A percentile compares a stretch with the other conserved stretches of the same genome.
phyloP scores from a whole-genome alignment of 1,284 basidiomycete genomes.

The Malassezia nana region DNA sequence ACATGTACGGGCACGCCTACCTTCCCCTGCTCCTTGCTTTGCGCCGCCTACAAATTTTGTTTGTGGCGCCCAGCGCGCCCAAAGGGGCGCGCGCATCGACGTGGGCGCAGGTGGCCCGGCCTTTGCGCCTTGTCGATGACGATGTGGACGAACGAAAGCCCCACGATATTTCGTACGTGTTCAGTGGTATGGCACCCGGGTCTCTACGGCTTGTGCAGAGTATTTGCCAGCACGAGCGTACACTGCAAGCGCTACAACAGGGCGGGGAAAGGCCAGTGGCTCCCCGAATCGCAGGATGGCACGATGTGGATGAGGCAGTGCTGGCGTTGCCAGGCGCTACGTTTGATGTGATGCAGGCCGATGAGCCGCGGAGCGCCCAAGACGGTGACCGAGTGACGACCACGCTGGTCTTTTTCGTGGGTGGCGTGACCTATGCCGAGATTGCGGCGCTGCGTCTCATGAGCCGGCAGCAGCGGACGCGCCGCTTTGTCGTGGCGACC shows the following conservation, averaged over 20 bases:
- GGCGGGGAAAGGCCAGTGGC: constrained; percentile 52
- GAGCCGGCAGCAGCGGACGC: constrained; percentile 51
- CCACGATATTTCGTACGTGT: constrained; percentile 87
- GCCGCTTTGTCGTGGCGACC: constrained; percentile 35
- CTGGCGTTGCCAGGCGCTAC: constrained; percentile 70
- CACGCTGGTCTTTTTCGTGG: constrained; percentile 93
- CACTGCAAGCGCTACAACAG: constrained; percentile 56
- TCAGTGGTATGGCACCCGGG: constrained; percentile 92
- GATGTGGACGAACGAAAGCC: constrained; percentile 63
- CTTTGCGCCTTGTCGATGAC: constrained; percentile 82
- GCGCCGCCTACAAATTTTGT: constrained; percentile 60
- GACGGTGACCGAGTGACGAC: constrained; percentile 55
- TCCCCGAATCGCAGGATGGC: constrained; percentile 88
- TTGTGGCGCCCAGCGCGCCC: background rate
- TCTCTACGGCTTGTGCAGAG: constrained; percentile 85
- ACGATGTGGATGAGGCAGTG: constrained; percentile 84
- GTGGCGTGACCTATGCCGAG: constrained; percentile 94
- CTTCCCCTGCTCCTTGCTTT: constrained; percentile 75
- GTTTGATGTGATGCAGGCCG: constrained; percentile 63
- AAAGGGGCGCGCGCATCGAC: background rate
- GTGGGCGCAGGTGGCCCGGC: constrained; percentile 59
- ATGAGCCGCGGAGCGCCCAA: background rate
- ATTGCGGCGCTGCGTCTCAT: constrained; percentile 89
- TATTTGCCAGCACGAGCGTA: constrained; percentile 68
- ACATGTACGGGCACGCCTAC: constrained; percentile 86